These are phyloP conservation scores for Emergomyces pasteurianus DNA, from an alignment of 2,329 filamentous ascomycete genomes.

Conservation along the genomic window DNA sequence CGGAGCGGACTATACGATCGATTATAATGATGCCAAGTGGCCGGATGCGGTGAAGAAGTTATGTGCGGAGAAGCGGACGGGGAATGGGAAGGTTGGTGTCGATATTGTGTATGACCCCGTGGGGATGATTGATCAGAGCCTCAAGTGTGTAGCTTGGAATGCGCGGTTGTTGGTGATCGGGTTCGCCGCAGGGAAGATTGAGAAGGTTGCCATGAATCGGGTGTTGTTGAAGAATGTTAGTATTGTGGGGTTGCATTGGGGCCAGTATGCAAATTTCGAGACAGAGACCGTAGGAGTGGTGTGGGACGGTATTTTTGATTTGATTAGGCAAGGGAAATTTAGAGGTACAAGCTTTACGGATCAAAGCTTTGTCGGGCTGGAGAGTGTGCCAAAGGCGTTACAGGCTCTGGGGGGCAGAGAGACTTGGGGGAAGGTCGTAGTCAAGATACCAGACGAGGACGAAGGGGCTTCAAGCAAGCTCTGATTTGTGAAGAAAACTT, in stretches of 20 bases:
- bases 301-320: conserved; percentile 68
- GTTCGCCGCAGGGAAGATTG: conserved; percentile 75
- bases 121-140: conserved; percentile 72
- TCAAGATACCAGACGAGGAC: conserved; percentile 67
- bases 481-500: conserved; percentile 11
- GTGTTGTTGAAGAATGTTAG: conserved; percentile 89
- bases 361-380: conserved; percentile 68
- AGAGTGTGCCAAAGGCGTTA: conserved; percentile 64
- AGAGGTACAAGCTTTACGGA: conserved; percentile 72
- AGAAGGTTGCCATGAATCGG: conserved; percentile 86
- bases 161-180: conserved; percentile 78
- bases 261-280: conserved; percentile 65
- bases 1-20: conserved; percentile 72
- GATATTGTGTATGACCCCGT: conserved; percentile 96
- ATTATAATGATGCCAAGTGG: conserved; percentile 64
- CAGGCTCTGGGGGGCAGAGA: conserved; percentile 65
- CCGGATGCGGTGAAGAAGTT: conserved; percentile 61
- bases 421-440: conserved; percentile 94
- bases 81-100: conserved; percentile 55
- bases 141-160: conserved; percentile 92
- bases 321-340: conserved; percentile 70
- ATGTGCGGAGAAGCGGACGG: conserved; percentile 42
- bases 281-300: conserved; percentile 56
- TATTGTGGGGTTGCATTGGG: conserved; percentile 86
- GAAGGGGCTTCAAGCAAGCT: conserved; percentile 33